Evolutionary conservation across 441 rosid genomes (phyloP), one percentile per base, ranked within the genome.

Genomic region (Populus hybrid): DNA sequence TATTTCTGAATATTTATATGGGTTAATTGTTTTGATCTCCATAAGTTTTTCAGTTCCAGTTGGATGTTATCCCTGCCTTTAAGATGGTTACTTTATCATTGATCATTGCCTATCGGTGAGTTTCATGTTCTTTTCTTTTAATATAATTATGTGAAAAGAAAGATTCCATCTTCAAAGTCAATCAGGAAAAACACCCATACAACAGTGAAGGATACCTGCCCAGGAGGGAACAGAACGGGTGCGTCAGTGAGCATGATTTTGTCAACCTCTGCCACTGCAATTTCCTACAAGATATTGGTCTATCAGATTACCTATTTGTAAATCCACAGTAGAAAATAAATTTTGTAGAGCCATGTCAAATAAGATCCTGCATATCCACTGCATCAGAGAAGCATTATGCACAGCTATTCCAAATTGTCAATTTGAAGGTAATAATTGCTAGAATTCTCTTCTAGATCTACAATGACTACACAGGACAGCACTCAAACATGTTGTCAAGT

Each of bases 191-290:
- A 54, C 21, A 50, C 42, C 8, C 10, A 32, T 36, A 14, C 20
- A 67, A 9, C 18, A 20, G 32, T 16, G 69, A 72, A 76, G 69
- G 76, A 16, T 83, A 95, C 98, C 97, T 91, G 98, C 72, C 97
- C 99, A 23, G 98, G 99, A 77, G 99, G 88, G 82, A 88, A 93
- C 24, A 93, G 85, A 84, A 90, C 95, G 20, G 97, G 91, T 74
- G 97, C 96, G 85, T 95, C 98, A 75, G 99, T 93, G 74, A 95
- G 89, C 93, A 93, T 90, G 73, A 90, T 84, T 87, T 86, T 91
- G 84, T 93, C 99, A 74, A 89, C 89, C 88, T 90, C 97, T 69
- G 80, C 75, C 77, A 80, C 88, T 42, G 97, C 97, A 74, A 82
- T 87, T 78, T 82, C 94, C 99, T 95, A 82, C 83, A 80, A 50